Evolutionary conservation across 1,139 yeast genomes (phyloP).

Genomic region (Arxiozyma bovina): DNA sequence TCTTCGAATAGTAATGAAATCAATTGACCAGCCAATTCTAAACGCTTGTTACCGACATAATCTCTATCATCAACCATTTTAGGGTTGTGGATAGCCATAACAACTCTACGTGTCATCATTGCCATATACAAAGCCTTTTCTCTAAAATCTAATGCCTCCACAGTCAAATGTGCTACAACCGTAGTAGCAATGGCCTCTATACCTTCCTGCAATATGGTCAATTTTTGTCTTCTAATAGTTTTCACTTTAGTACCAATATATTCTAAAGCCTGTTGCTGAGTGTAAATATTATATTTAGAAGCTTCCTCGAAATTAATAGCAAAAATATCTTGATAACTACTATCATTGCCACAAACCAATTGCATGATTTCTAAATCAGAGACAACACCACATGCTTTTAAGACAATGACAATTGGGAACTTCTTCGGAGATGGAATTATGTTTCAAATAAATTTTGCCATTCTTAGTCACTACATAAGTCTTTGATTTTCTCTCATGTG

Average conservation of each 20-base stretch:
- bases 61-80: slow-evolving; percentile 96
- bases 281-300: slow-evolving; percentile 71
- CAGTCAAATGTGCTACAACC: slow-evolving; percentile 89
- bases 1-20: slow-evolving; percentile 93
- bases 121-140: slow-evolving; percentile 93
- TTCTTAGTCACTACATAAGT: slow-evolving; percentile 91
- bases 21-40: slow-evolving; percentile 94
- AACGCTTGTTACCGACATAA: slow-evolving; percentile 94
- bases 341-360: slow-evolving; percentile 82
- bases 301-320: slow-evolving; percentile 93
- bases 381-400: slow-evolving; percentile 91
- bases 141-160: slow-evolving; percentile 75
- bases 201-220: slow-evolving; percentile 84
- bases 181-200: slow-evolving; percentile 96
- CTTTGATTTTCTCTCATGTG: slow-evolving; percentile 95
- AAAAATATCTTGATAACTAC: slow-evolving; percentile 83
- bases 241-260: slow-evolving; percentile 87
- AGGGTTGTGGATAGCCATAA: slow-evolving; percentile 92
- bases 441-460: slow-evolving; percentile 81
- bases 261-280: slow-evolving; percentile 90
- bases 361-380: slow-evolving; percentile 92
- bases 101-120: slow-evolving; percentile 90
- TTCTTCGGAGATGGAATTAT: slow-evolving; percentile 91
- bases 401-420: slow-evolving; percentile 85
- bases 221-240: slow-evolving; percentile 82